Conservation (phyloP, 2,329 filamentous ascomycete species). For the Pseudogymnoascus sp. region DNA sequence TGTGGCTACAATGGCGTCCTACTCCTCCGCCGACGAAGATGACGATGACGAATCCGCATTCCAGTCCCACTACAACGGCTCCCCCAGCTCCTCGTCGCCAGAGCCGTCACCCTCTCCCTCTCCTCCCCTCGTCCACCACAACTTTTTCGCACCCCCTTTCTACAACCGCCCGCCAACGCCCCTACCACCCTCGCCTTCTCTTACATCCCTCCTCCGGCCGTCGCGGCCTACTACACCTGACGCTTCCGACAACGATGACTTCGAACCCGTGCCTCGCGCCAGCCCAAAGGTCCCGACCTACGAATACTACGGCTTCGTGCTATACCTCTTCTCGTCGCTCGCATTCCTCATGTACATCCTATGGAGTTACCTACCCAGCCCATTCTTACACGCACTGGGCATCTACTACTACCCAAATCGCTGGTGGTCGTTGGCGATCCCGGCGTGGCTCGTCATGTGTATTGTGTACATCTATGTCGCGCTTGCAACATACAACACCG, state of each 20-base stretch:
- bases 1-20: neutral
- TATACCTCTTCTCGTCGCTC: constrained; percentile 83
- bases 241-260: constrained; percentile 77
- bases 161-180: constrained; percentile 96
- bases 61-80: constrained; percentile 23
- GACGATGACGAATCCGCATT: constrained; percentile 23
- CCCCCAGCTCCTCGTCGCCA: constrained; percentile 22
- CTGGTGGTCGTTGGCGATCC: constrained; percentile 94
- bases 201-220: constrained; percentile 84
- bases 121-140: constrained; percentile 36
- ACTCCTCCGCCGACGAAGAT: constrained; percentile 1
- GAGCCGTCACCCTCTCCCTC: constrained; percentile 24
- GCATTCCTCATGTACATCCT: constrained; percentile 66
- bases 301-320: constrained; percentile 97
- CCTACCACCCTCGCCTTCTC: constrained; percentile 80
- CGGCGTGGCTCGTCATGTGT: constrained; percentile 80
- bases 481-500: constrained; percentile 82
- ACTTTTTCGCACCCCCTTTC: constrained; percentile 71
- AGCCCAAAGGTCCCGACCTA: constrained; percentile 96
- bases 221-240: constrained; percentile 92
- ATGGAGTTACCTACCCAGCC: constrained; percentile 81
- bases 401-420: constrained; percentile 96
- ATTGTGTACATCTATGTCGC: constrained; percentile 92
- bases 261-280: constrained; percentile 67
- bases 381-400: constrained; percentile 84